Conservation (phyloP, 2,329 filamentous ascomycete genomes). For the Didymella lethalis region DNA sequence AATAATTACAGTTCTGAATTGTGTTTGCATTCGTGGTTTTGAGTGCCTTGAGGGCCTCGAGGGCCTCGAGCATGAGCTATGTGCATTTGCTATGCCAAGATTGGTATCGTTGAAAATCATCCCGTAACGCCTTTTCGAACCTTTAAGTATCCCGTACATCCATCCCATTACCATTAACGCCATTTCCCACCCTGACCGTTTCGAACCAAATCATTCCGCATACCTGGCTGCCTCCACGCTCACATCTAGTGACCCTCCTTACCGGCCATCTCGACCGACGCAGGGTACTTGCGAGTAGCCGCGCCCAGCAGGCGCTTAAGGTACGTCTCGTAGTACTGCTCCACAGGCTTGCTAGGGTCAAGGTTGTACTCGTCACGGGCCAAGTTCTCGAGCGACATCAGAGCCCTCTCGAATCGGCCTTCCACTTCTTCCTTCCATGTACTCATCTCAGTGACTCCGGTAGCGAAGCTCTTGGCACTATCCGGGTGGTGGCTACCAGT, state of each 20-base stretch:
- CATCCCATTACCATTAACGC: not conserved
- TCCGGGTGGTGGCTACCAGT: slow-evolving; percentile 20
- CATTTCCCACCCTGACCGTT: not conserved
- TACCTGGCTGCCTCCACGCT: not conserved
- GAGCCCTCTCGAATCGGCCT: slow-evolving; percentile 32
- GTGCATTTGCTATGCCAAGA: not conserved
- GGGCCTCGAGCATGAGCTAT: not conserved
- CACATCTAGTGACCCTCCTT: not conserved
- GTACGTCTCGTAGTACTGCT: slow-evolving; percentile 38
- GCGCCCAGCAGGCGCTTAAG: slow-evolving; percentile 34
- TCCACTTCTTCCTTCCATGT: slow-evolving; percentile 48
- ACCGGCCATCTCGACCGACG: slow-evolving; percentile 21
- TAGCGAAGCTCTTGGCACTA: slow-evolving; percentile 27
- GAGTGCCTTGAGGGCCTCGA: not conserved
- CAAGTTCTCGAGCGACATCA: slow-evolving; percentile 43
- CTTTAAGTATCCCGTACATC: not conserved
- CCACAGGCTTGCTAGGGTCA: slow-evolving; percentile 29
- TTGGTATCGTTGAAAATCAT: not conserved
- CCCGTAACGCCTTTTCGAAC: not conserved
- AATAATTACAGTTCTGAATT: slow-evolving; percentile 15
- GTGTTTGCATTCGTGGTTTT: not conserved
- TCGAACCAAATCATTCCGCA: not conserved
- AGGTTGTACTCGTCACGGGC: slow-evolving; percentile 38
- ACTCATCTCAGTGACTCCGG: slow-evolving; percentile 45
- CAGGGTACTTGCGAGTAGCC: slow-evolving; percentile 27